Evolutionary conservation across 176 grass and related monocot genomes (phyloP), one percentile per base, ranked within the genome.

Genomic region (Rhipidocladum racemiflorum): DNA sequence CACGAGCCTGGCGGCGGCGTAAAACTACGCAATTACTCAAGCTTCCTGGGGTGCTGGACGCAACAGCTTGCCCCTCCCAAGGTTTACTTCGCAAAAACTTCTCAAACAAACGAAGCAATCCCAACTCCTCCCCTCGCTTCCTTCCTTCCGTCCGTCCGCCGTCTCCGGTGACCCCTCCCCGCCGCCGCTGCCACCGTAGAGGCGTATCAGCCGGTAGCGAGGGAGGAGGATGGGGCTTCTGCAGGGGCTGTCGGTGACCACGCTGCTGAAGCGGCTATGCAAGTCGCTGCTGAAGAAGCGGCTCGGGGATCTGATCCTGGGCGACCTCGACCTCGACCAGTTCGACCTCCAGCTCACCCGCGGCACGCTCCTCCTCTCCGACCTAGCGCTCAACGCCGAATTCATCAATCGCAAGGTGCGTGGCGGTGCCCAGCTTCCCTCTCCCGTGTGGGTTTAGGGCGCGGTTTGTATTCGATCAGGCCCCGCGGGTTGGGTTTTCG

Each of bases 281-380:
- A 95, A 93, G 81, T 94, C 93, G 79, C 87, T 99, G 18, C 62
- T 99, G 56, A 99, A 95, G 92, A 99, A 95, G 87, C 87, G 90
- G 83, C 85, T 99, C 6, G 96, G 96, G 65, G 92, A 99, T 80
- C 78, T 99, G 75, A 76, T 99, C 80, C 89, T 99, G 27, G 96
- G 96, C 29, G 96, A 99, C 29, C 76, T 99, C 75, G 96, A 95
- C 75, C 91, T 99, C 82, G 91, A 93, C 51, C 96, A 95, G 89
- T 79, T 99, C 80, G 92, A 99, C 76, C 83, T 99, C 35, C 96
- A 99, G 87, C 90, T 95, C 63, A 91, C 70, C 61, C 64, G 62
- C 21, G 96, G 96, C 46, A 88, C 79, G 34, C 70, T 99, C 63
- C 66, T 83, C 71, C 92, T 99, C 71, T 88, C 83, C 36, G 96